Conservation (phyloP, 2,329 filamentous ascomycete species). For the Aspergillus calidoustus region DNA sequence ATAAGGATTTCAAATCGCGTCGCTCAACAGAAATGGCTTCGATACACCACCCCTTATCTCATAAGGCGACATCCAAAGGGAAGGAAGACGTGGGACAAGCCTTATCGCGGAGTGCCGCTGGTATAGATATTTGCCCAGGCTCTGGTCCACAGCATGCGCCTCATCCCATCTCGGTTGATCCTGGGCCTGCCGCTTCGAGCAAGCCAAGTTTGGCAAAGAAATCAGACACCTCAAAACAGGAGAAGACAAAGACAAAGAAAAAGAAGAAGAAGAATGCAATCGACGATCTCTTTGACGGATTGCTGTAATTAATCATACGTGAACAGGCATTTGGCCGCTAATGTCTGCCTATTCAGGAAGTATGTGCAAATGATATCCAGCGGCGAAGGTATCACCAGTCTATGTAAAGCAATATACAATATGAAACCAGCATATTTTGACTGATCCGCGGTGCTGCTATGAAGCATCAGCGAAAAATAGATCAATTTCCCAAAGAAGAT, state of each 20-base stretch:
- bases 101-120: slow-evolving; percentile 25
- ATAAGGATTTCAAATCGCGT: slow-evolving; percentile 27
- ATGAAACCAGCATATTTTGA: neutral
- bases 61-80: neutral
- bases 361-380: neutral
- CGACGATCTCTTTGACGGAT: slow-evolving; percentile 71
- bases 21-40: neutral
- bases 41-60: neutral
- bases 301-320: slow-evolving; percentile 43
- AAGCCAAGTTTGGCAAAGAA: slow-evolving; percentile 5
- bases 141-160: neutral
- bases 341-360: neutral
- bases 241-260: slow-evolving; percentile 57
- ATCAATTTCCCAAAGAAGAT: slow-evolving; percentile 61
- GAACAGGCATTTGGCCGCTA: neutral
- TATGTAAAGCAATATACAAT: neutral
- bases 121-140: neutral
- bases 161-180: neutral
- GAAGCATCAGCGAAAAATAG: neutral
- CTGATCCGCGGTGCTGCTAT: neutral
- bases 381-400: neutral
- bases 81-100: slow-evolving; percentile 33
- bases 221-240: slow-evolving; percentile 17
- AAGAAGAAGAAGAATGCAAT: slow-evolving; percentile 68
- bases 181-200: neutral